Conservation (phyloP, 257 asterid species). For the Linaria vulgaris region DNA sequence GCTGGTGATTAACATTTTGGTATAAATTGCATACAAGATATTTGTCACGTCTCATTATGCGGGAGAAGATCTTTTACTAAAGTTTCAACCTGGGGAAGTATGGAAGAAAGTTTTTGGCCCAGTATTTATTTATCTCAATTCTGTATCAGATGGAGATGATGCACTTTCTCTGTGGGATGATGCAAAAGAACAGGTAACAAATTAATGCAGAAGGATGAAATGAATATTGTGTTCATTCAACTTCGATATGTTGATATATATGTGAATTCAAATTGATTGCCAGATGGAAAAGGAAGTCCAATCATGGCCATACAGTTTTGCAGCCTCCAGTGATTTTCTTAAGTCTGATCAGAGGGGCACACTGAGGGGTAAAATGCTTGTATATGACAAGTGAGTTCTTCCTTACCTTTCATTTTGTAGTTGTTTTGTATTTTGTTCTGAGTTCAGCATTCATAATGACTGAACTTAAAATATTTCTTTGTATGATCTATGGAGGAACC, state of each 20-base stretch:
- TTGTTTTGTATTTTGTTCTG: background rate
- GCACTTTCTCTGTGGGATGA: slow-evolving; percentile 57
- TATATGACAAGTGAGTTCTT: slow-evolving; percentile 47
- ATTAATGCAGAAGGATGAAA: slow-evolving; percentile 13
- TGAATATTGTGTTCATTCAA: background rate
- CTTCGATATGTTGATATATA: background rate
- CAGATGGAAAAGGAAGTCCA: slow-evolving; percentile 41
- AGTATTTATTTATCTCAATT: slow-evolving; percentile 60
- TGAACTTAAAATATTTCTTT: background rate
- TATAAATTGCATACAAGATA: slow-evolving; percentile 40
- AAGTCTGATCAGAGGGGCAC: slow-evolving; percentile 52
- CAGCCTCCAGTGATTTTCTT: slow-evolving; percentile 56
- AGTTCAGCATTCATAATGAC: too few relatives aligned
- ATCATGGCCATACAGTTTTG: slow-evolving; percentile 68
- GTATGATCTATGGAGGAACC: background rate
- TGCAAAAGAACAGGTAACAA: slow-evolving; percentile 58
- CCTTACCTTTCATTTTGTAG: background rate
- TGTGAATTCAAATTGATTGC: background rate
- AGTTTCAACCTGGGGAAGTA: slow-evolving; percentile 51
- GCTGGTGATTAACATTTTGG: slow-evolving; percentile 13
- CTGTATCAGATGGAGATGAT: slow-evolving; percentile 36
- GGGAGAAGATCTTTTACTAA: slow-evolving; percentile 58
- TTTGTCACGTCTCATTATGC: slow-evolving; percentile 61
- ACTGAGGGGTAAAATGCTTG: slow-evolving; percentile 53
- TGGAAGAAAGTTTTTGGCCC: slow-evolving; percentile 88